phyloP scores from a whole-genome alignment of 345 rosid genomes.

The Stellera chamaejasme region DNA sequence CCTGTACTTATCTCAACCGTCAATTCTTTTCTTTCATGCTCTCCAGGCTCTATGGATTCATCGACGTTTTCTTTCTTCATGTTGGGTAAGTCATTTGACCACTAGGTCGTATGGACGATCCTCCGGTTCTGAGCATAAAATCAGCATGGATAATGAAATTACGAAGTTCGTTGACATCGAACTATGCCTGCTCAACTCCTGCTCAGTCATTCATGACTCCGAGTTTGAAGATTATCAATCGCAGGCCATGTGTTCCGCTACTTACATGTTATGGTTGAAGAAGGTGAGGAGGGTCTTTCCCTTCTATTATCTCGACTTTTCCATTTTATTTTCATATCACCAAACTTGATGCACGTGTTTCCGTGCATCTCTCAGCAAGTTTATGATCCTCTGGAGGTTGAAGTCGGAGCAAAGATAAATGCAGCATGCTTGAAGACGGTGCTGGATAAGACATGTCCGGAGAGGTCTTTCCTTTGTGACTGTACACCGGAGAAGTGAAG shows the following conservation, averaged over 20 bases:
- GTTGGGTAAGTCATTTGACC: conserved; percentile 39
- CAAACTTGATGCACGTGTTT: conserved; percentile 5
- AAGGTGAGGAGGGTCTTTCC: conserved; percentile 37
- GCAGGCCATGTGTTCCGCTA: conserved; percentile 49
- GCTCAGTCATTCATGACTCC: conserved; percentile 38
- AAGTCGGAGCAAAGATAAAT: conserved; percentile 34
- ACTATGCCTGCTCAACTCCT: conserved; percentile 40
- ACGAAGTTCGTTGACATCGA: conserved; percentile 46
- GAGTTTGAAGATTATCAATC: conserved; percentile 59
- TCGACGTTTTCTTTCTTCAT: conserved; percentile 63
- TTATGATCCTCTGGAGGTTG: conserved; percentile 24
- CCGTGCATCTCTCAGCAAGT: conserved; percentile 38
- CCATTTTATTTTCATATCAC: not conserved
- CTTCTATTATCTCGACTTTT: not conserved
- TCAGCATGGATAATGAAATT: conserved; percentile 15
- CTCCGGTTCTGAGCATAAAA: conserved; percentile 14
- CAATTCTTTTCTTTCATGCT: not conserved
- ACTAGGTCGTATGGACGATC: conserved; percentile 8
- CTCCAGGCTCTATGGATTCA: conserved; percentile 82
- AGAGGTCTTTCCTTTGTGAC: conserved; percentile 40
- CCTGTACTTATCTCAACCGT: not conserved
- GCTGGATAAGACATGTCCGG: conserved; percentile 29
- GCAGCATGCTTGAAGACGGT: conserved; percentile 22
- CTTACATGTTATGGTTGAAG: conserved; percentile 62
- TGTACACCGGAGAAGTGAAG: not conserved